Conservation (phyloP, 345 rosid species). For the Draba incana region DNA sequence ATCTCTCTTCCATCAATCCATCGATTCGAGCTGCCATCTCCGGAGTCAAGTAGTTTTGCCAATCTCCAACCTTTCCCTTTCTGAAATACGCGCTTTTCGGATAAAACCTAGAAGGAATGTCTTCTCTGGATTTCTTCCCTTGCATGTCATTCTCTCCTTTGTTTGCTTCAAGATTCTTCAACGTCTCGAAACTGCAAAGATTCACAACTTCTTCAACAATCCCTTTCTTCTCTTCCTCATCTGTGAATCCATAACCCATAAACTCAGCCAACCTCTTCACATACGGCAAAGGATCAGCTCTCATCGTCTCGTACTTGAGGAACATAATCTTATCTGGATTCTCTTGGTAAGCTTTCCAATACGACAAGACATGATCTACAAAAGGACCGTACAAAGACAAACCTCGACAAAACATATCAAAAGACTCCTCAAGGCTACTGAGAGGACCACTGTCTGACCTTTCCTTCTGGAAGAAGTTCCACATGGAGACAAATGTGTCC, state of each 20-base stretch:
- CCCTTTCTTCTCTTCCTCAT: constrained; percentile 35
- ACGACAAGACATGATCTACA: constrained; percentile 24
- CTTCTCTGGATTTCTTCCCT: not conserved
- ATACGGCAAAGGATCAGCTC: constrained; percentile 11
- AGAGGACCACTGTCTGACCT: not conserved
- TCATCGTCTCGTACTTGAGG: constrained; percentile 24
- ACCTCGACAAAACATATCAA: constrained; percentile 32
- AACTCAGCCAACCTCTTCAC: constrained; percentile 37
- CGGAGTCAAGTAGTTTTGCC: constrained; percentile 30
- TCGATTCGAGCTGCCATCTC: constrained; percentile 39
- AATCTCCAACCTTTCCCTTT: constrained; percentile 47
- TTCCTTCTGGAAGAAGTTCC: constrained; percentile 17
- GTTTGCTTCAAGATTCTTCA: constrained; percentile 39
- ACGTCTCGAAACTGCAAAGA: constrained; percentile 34
- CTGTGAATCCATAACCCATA: constrained; percentile 34
- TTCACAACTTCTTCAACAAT: constrained; percentile 18
- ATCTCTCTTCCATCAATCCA: constrained; percentile 6
- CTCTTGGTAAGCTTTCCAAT: constrained; percentile 34
- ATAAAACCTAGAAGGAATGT: not conserved
- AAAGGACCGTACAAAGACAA: constrained; percentile 17
- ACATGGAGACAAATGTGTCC: constrained; percentile 33
- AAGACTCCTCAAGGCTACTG: constrained; percentile 16
- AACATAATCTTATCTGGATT: constrained; percentile 21
- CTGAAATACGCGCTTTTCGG: constrained; percentile 28
- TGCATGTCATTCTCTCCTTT: not conserved